Base-by-base conservation (phyloP, 345 rosid species). In the Sisymbrium altissimum region DNA sequence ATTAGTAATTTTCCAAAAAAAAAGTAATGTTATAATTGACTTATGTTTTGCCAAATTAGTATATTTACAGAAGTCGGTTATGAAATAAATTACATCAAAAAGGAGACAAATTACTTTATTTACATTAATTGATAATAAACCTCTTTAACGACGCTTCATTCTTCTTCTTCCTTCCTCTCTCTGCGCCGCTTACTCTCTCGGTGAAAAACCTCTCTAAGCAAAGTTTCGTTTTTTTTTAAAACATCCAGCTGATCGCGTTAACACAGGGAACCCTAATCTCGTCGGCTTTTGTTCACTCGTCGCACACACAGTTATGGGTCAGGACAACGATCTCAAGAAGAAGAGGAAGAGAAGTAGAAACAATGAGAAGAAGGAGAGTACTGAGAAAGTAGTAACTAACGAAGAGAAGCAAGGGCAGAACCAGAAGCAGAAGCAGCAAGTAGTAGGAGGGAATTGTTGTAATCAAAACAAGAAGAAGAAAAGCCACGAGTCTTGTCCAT, bases 401-500 rank as follows among this genome's bases (percentile, higher is more conserved):
- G 64, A 78, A 65, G 71, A 77, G 76, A 57, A 70, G 1, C 35
- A 32, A 32, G 35, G 35, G 1, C 35, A 32, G 35, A 60, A 45
- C 11, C 66, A 35, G 43, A 35, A 64, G 46, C 60, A 27, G 33
- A 43, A 55, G 8, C 54, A 71, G 46, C 60, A 35, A 45, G 62
- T 41, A 21, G 56, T 27, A 56, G 41, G 71, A 46, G 74, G 75
- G 56, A 79, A 60, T 53, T 57, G 50, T 30, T 78, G 50, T 27
- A 78, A 66, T 53, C 69, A 27, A 53, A 74, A 21, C 49, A 57
- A 80, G 64, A 84, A 80, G 39, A 89, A 82, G 83, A 84, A 84
- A 64, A 80, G 71, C 61, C 80, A 85, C 66, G 84, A 79, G 50
- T 81, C 76, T 44, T 87, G 73, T 23, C 94, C 99, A 0, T 92